phyloP scores from a whole-genome alignment of 2,329 filamentous ascomycete genomes.

The Colletotrichum scovillei region DNA sequence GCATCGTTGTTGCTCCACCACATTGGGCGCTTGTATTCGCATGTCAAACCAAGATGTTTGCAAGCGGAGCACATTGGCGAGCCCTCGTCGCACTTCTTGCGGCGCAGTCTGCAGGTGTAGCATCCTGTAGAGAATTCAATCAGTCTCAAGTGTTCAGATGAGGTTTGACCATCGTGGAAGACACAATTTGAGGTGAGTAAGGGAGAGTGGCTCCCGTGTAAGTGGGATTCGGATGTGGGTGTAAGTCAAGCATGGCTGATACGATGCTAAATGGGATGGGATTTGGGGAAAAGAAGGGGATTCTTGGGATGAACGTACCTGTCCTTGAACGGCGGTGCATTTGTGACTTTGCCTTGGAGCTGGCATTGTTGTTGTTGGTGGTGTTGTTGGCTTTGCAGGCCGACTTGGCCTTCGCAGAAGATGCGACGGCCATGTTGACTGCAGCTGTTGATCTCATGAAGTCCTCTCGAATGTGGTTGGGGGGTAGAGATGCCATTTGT shows the following conservation, averaged over 20 bases:
- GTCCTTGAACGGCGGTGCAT: slow-evolving; percentile 95
- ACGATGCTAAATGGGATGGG: slow-evolving; percentile 4
- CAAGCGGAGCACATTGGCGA: slow-evolving; percentile 72
- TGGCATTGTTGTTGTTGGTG: slow-evolving; percentile 56
- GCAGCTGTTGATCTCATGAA: slow-evolving; percentile 56
- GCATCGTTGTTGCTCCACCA: slow-evolving; percentile 98
- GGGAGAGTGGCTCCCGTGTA: slow-evolving; percentile 17
- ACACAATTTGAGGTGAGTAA: slow-evolving; percentile 37
- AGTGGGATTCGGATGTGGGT: slow-evolving; percentile 34
- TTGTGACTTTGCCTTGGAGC: slow-evolving; percentile 79
- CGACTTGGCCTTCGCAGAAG: slow-evolving; percentile 68
- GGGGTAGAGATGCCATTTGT: slow-evolving; percentile 77
- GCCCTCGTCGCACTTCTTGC: slow-evolving; percentile 78
- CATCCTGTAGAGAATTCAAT: slow-evolving; percentile 59
- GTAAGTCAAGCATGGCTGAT: slow-evolving; percentile 45
- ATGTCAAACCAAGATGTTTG: slow-evolving; percentile 82
- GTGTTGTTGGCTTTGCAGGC: slow-evolving; percentile 63
- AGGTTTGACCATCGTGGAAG: slow-evolving; percentile 37
- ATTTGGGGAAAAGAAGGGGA: slow-evolving; percentile 35
- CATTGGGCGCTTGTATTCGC: slow-evolving; percentile 95
- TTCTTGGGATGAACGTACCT: slow-evolving; percentile 68
- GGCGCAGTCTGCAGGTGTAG: slow-evolving; percentile 75
- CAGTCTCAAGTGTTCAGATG: slow-evolving; percentile 17
- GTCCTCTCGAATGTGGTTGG: slow-evolving; percentile 60
- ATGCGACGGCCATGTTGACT: slow-evolving; percentile 72